A percentile compares a stretch with the other conserved stretches of the same genome.
These are phyloP conservation scores for Pneumocystis murina DNA, from an alignment of 1,139 yeast genomes.

Conservation along the genomic window DNA sequence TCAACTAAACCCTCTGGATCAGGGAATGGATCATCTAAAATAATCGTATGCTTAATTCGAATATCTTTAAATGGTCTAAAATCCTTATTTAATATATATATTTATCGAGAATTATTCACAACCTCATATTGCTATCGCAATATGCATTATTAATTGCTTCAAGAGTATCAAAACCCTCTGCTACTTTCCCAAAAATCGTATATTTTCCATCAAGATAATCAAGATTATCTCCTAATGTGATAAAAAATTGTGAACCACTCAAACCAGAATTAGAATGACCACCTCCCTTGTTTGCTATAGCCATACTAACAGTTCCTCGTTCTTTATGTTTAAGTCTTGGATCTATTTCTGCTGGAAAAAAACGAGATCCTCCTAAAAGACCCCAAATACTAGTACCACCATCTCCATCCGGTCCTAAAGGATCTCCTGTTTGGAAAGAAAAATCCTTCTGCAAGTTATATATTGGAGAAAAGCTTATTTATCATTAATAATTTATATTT, in stretches of 20 bases:
- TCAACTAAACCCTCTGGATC: conserved; percentile 19
- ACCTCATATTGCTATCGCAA: conserved; percentile 23
- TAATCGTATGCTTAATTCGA: conserved; percentile 36
- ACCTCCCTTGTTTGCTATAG: conserved; percentile 13
- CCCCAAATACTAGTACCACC: conserved; percentile 28
- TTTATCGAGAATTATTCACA: not conserved
- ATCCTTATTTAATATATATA: conserved; percentile 8
- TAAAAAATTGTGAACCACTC: conserved; percentile 24
- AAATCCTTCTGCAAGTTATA: conserved; percentile 29
- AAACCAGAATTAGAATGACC: conserved; percentile 11
- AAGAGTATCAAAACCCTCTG: conserved; percentile 37
- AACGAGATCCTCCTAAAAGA: conserved; percentile 15
- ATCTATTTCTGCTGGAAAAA: conserved; percentile 16
- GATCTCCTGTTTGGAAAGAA: conserved; percentile 35
- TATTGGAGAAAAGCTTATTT: conserved; percentile 31
- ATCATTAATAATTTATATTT: not conserved
- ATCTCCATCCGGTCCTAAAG: conserved; percentile 29
- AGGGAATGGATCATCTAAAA: conserved; percentile 42
- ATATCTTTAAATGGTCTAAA: conserved; percentile 36
- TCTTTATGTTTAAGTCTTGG: conserved; percentile 18
- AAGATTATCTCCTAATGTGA: conserved; percentile 20
- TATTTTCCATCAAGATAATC: conserved; percentile 16
- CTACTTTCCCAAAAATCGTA: conserved; percentile 36
- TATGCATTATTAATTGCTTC: conserved; percentile 30
- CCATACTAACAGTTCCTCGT: conserved; percentile 31